Percentiles rank a stretch among this genome's conserved stretches.
Conservation (phyloP, 2,329 filamentous ascomycete species). For the Drechslera avenae region DNA sequence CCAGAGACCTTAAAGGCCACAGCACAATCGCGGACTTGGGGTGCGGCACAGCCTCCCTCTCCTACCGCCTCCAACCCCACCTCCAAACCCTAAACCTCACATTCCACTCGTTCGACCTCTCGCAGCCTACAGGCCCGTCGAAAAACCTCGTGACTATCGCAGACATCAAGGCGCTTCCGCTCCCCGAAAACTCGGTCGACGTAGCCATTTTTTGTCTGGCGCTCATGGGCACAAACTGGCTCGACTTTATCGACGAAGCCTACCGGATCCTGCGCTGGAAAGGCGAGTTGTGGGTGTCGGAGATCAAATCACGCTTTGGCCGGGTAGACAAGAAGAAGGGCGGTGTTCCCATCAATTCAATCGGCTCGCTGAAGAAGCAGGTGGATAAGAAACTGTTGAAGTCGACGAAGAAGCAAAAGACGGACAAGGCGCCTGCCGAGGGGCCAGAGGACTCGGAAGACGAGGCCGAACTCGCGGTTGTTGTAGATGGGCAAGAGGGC, state of each 20-base stretch:
- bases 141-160: constrained; percentile 79
- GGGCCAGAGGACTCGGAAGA: constrained; percentile 57
- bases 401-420: constrained; percentile 48
- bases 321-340: constrained; percentile 59
- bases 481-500: constrained; percentile 71
- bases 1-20: constrained; percentile 68
- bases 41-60: constrained; percentile 87
- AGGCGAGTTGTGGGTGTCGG: constrained; percentile 94
- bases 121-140: constrained; percentile 73
- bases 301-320: constrained; percentile 93
- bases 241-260: constrained; percentile 94
- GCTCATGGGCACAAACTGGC: constrained; percentile 99
- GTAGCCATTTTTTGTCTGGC: constrained; percentile 94
- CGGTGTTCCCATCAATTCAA: constrained; percentile 64
- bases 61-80: constrained; percentile 68
- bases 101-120: constrained; percentile 85
- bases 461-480: constrained; percentile 64
- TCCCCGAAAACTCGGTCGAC: constrained; percentile 76
- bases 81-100: constrained; percentile 71
- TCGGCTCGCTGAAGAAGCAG: constrained; percentile 56
- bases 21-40: constrained; percentile 89
- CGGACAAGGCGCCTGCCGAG: constrained; percentile 55
- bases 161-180: constrained; percentile 83
- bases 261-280: constrained; percentile 90
- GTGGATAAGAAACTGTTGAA: constrained; percentile 26